Evolutionary conservation across 768 basidiomycete genomes (phyloP).

Genomic region (Hysterangium stoloniferum): DNA sequence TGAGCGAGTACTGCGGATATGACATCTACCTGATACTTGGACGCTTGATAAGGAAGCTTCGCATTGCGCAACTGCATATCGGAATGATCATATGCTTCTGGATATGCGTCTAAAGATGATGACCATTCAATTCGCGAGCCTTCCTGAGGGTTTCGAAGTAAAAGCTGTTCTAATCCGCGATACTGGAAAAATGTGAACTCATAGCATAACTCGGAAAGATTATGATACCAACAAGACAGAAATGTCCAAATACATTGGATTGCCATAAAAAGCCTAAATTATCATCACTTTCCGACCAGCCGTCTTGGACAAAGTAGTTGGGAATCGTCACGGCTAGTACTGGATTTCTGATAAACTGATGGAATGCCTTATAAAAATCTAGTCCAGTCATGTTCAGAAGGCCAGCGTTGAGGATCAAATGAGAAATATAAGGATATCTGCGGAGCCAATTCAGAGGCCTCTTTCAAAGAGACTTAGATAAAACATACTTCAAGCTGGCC

Average conservation of each 20-base stretch:
- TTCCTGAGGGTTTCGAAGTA: constrained; percentile 29
- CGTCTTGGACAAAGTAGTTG: constrained; percentile 46
- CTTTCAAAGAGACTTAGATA: background rate
- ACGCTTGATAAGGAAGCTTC: constrained; percentile 54
- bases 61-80: constrained; percentile 70
- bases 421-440: constrained; percentile 77
- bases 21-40: constrained; percentile 75
- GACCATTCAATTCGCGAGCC: constrained; percentile 70
- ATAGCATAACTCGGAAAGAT: background rate
- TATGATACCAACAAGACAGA: constrained; percentile 50
- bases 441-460: background rate
- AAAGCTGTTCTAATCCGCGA: constrained; percentile 47
- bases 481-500: constrained; percentile 44
- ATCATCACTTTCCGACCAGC: constrained; percentile 55
- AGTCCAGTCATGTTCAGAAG: constrained; percentile 50
- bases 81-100: constrained; percentile 44
- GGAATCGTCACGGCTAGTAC: constrained; percentile 47
- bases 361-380: constrained; percentile 38
- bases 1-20: constrained; percentile 49
- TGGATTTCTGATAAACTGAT: constrained; percentile 40
- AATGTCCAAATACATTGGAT: constrained; percentile 78
- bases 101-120: constrained; percentile 59
- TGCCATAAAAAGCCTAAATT: constrained; percentile 80
- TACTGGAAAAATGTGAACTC: constrained; percentile 36
- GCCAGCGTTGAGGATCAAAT: constrained; percentile 77